Base-by-base conservation (phyloP, 2,329 filamentous ascomycete genomes). In the Exophiala phaeomuriformis region DNA sequence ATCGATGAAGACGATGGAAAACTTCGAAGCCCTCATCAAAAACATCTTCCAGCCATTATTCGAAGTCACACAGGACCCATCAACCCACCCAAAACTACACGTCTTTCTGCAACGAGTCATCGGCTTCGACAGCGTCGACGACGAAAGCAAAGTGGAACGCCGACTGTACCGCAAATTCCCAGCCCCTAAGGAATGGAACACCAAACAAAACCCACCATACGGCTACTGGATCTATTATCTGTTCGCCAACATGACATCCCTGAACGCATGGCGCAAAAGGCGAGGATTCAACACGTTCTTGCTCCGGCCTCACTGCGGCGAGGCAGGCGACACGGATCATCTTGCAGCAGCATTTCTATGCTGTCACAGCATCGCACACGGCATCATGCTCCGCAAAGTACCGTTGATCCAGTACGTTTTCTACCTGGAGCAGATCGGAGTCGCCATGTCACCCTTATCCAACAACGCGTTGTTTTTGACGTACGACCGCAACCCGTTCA, bases 221-320 rank as follows among this genome's bases (percentile, higher is more conserved):
- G 96, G 87, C 68, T 98, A 98, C 72, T 98, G 93, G 93, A 87
- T 97, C 66, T 98, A 98, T 72, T 95, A 95, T 66, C 78, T 97
- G 49, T 97, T 93, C 66, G 84, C 93, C 59, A 98, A 98, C 69
- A 89, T 96, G 69, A 80, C 86, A 0, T 95, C 90, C 6, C 78
- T 98, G 63, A 98, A 98, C 67, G 81, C 85, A 54, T 96, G 88
- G 86, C 83, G 93, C 41, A 91, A 89, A 66, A 84, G 85, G 66
- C 84, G 91, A 47, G 90, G 90, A 0, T 96, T 97, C 78, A 98
- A 95, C 69, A 98, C 93, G 0, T 94, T 98, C 68, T 77, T 94
- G 12, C 76, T 98, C 48, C 83, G 93, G 37, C 93, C 93, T 6
- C 93, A 98, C 71, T 97, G 90, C 65, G 93, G 93, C 65, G 93